Conservation (phyloP, 2,329 filamentous ascomycete genomes). For the Nigrospora oryzae region DNA sequence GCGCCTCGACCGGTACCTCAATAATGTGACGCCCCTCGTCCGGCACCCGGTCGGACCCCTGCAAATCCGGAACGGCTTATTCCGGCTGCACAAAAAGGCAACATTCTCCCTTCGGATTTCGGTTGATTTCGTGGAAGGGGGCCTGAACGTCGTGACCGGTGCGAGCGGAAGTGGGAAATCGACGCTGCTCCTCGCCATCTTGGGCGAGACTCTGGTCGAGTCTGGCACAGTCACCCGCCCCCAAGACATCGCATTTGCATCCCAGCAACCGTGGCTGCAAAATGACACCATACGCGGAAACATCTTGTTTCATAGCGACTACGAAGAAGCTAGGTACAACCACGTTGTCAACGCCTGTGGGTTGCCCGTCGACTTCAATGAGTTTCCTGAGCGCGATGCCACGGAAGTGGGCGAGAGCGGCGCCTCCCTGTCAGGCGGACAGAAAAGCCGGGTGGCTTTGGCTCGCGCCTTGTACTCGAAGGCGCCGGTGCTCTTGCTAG, state of each 20-base stretch:
- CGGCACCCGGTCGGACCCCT: constrained; percentile 41
- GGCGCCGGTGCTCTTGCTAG: constrained; percentile 44
- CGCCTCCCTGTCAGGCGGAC: constrained; percentile 45
- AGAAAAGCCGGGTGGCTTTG: constrained; percentile 47
- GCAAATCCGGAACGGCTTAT: constrained; percentile 34
- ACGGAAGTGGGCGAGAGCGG: constrained; percentile 47
- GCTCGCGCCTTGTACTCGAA: constrained; percentile 50
- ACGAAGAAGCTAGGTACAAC: constrained; percentile 45
- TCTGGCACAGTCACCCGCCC: constrained; percentile 37
- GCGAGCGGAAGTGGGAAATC: constrained; percentile 50
- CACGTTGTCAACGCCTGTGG: constrained; percentile 48
- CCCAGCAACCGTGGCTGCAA: constrained; percentile 49
- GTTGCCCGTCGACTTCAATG: constrained; percentile 38
- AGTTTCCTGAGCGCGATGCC: constrained; percentile 40
- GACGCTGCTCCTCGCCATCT: constrained; percentile 42
- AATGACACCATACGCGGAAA: constrained; percentile 48
- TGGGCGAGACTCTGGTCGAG: constrained; percentile 46
- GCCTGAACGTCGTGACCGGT: constrained; percentile 45
- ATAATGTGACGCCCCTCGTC: constrained; percentile 37
- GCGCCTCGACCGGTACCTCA: constrained; percentile 46
- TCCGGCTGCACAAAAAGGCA: constrained; percentile 40
- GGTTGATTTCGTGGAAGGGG: constrained; percentile 42
- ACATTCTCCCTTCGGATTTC: constrained; percentile 39
- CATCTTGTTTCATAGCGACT: constrained; percentile 42
- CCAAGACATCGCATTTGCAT: constrained; percentile 45